These are phyloP conservation scores for Endothia cerciana DNA, from an alignment of 2,329 filamentous ascomycete species.

Conservation along the genomic window DNA sequence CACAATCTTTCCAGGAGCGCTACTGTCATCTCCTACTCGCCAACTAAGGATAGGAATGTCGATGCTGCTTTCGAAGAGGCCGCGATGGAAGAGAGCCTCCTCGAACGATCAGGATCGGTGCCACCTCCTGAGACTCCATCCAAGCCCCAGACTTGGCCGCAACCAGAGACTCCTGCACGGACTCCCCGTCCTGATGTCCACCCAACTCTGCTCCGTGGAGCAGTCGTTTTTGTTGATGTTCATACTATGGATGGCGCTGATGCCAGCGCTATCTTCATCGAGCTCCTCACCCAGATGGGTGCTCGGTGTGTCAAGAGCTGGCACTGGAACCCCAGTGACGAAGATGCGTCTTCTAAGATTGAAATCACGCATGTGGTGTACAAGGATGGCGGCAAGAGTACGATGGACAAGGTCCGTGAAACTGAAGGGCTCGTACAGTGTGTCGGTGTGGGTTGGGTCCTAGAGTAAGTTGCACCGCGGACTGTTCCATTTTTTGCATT, in stretches of 20 bases:
- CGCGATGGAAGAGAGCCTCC: conserved; percentile 31
- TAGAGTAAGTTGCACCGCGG: conserved; percentile 67
- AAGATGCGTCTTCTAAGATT: conserved; percentile 51
- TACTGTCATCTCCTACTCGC: conserved; percentile 59
- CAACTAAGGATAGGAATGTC: conserved; percentile 46
- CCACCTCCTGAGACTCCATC: conserved; percentile 47
- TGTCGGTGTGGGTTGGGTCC: conserved; percentile 85
- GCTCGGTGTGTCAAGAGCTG: conserved; percentile 77
- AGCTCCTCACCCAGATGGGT: conserved; percentile 79
- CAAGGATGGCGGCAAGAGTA: conserved; percentile 82
- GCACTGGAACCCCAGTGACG: conserved; percentile 67
- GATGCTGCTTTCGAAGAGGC: conserved; percentile 35
- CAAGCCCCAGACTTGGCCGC: conserved; percentile 58
- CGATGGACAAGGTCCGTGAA: conserved; percentile 78
- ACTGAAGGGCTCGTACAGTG: conserved; percentile 77
- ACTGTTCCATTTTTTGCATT: background rate
- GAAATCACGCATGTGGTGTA: conserved; percentile 88
- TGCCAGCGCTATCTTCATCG: conserved; percentile 79
- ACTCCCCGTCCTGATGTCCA: conserved; percentile 60
- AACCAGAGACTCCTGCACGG: conserved; percentile 57
- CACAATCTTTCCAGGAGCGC: conserved; percentile 50
- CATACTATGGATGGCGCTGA: conserved; percentile 81
- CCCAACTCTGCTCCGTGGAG: conserved; percentile 64
- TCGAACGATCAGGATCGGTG: conserved; percentile 32
- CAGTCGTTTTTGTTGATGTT: conserved; percentile 82